A percentile compares a stretch with the other conserved stretches of the same genome.
phyloP scores from a whole-genome alignment of 208 protist genomes.

The Wallacemonas sp. region DNA sequence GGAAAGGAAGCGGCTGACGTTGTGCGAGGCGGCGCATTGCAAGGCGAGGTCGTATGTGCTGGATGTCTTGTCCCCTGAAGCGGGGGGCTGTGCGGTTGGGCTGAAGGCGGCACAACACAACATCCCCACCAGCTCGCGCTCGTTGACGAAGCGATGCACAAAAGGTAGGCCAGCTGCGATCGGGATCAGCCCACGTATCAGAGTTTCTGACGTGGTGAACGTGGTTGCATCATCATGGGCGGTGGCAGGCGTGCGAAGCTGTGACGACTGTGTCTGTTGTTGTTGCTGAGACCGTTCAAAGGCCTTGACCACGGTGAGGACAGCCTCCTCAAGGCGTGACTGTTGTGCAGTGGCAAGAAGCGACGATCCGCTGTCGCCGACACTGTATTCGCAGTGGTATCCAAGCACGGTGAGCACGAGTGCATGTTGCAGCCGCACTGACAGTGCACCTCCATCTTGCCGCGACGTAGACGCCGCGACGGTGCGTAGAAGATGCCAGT shows the following conservation, averaged over 20 bases:
- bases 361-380: background rate
- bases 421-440: background rate
- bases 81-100: background rate
- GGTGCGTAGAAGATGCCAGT: background rate
- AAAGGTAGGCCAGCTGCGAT: background rate
- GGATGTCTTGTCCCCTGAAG: background rate
- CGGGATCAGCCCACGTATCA: background rate
- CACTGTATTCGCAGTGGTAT: background rate
- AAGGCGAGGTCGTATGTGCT: conserved; percentile 17
- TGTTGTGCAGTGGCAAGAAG: background rate
- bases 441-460: background rate
- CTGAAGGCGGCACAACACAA: background rate
- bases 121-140: background rate
- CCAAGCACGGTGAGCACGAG: conserved; percentile 2
- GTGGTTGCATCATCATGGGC: background rate
- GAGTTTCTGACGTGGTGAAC: background rate
- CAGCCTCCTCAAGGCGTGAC: background rate
- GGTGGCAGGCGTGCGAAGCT: background rate
- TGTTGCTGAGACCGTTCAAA: background rate
- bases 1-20: conserved; percentile 26
- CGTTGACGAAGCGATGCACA: background rate
- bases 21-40: conserved; percentile 33
- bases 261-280: background rate
- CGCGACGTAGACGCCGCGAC: background rate
- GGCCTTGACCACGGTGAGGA: background rate